Evolutionary conservation across 805 yeast genomes (phyloP), one percentile per base, ranked within the genome.

Genomic region (Pichia manshurica): DNA sequence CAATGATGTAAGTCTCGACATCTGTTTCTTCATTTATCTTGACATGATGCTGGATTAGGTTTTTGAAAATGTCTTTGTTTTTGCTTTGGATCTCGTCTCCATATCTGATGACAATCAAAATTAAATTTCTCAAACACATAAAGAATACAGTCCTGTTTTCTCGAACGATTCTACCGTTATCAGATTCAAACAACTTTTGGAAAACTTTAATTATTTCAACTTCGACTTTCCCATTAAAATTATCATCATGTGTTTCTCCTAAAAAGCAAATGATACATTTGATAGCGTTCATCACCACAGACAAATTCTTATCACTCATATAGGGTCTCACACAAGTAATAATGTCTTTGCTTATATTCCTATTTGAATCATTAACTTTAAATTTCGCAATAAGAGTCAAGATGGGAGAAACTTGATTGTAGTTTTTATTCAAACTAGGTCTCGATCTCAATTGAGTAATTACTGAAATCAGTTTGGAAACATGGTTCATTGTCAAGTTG

Each of bases 1-100:
- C 91, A 62, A 89, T 87, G 60, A 91, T 81, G 62, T 87, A 91
- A 20, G 86, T 79, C 1, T 95, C 93, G 62, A 90, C 96, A 61
- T 85, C 84, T 8, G 23, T 23, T 6, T 17, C 23, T 16, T 34
- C 41, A 16, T 43, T 13, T 6, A 47, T 33, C 7, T 12, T 2
- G 10, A 47, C n/a, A 16, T 15, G 21, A 4, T 19, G 36, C 13
- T 9, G 9, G 20, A 42, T 29, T 5, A 43, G 22, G 15, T 4
- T 25, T 17, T 34, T 28, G 19, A 47, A n/a, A 17, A 41, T 19
- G 9, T 16, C 25, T 3, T 4, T 10, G 16, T 42, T 35, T 16
- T 31, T 23, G 13, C 13, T 19, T 7, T 46, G 13, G n/a, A 37
- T 7, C 8, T n/a, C 16, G 17, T 40, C 34, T 13, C 22, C 32